phyloP scores from a whole-genome alignment of 2,329 filamentous ascomycete genomes.

The Colletotrichum acutatum region DNA sequence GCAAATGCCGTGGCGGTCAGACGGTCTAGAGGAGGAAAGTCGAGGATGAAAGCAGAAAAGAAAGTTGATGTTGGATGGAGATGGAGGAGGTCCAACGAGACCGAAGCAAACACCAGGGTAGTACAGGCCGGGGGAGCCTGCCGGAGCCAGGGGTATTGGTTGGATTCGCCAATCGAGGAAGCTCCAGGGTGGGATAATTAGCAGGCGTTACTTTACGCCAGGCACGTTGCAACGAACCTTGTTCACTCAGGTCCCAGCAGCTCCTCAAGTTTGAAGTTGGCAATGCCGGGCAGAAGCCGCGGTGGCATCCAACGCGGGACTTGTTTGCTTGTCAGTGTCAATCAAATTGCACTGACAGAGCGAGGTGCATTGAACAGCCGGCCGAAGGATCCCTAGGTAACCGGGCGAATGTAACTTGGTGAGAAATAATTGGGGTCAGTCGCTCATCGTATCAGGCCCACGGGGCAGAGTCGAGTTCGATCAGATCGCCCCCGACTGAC shows the following conservation, averaged over 20 bases:
- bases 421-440: background rate
- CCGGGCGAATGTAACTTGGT: no score
- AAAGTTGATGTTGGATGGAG: slow-evolving; percentile 17
- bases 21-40: background rate
- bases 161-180: slow-evolving; percentile 23
- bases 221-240: background rate
- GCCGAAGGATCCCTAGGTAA: background rate
- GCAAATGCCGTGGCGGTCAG: background rate
- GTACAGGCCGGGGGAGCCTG: slow-evolving; percentile 4
- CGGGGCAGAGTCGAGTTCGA: background rate
- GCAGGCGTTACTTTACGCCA: background rate
- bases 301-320: slow-evolving; percentile 1
- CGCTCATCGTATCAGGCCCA: background rate
- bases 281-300: slow-evolving; percentile 1
- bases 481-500: background rate
- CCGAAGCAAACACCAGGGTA: slow-evolving; percentile 1
- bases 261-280: background rate
- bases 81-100: background rate
- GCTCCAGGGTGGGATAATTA: background rate
- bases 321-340: slow-evolving; percentile 10
- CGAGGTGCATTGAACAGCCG: slow-evolving; percentile 3
- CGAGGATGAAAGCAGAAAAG: slow-evolving; percentile 5
- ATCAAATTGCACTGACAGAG: slow-evolving; percentile 5
- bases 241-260: background rate
- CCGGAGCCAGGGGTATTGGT: slow-evolving; percentile 5